Percentiles rank a stretch among this genome's conserved stretches.
Evolutionary conservation across 768 basidiomycete species (phyloP).

Genomic region (Pilatotrama ljubarskyi): DNA sequence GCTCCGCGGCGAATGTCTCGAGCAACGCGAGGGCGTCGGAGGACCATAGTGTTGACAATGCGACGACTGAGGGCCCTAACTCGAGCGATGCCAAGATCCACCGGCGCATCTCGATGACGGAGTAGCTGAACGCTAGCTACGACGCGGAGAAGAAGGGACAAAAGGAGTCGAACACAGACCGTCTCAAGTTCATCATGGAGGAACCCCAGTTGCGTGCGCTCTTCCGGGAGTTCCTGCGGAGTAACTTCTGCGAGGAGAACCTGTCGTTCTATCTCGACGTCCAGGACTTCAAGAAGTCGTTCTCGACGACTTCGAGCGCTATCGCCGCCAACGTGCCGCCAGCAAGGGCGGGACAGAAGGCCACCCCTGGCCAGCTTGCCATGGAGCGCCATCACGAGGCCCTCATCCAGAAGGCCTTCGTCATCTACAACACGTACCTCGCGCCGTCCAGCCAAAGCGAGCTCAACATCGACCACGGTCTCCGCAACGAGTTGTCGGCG

Average conservation of each 20-base stretch:
- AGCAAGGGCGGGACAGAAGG: slow-evolving; percentile 38
- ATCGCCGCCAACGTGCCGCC: slow-evolving; percentile 51
- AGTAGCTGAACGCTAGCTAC: slow-evolving; percentile 62
- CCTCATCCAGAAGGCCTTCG: slow-evolving; percentile 90
- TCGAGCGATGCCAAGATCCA: slow-evolving; percentile 67
- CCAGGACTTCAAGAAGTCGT: slow-evolving; percentile 94
- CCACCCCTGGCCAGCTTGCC: slow-evolving; percentile 75
- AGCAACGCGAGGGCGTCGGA: slow-evolving; percentile 59
- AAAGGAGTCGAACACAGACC: slow-evolving; percentile 91
- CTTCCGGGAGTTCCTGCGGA: slow-evolving; percentile 92
- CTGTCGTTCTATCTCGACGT: slow-evolving; percentile 97
- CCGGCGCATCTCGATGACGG: slow-evolving; percentile 74
- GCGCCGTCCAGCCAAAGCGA: slow-evolving; percentile 95
- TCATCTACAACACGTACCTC: slow-evolving; percentile 92
- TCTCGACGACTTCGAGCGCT: slow-evolving; percentile 92
- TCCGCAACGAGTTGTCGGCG: slow-evolving; percentile 91
- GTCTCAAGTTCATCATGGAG: slow-evolving; percentile 88
- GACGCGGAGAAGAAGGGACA: slow-evolving; percentile 53
- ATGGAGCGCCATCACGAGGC: slow-evolving; percentile 98
- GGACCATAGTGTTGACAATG: slow-evolving; percentile 38
- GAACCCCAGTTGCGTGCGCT: slow-evolving; percentile 85
- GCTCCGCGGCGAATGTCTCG: slow-evolving; percentile 63
- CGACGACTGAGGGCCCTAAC: slow-evolving; percentile 34
- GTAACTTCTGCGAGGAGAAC: slow-evolving; percentile 98
- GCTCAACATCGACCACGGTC: slow-evolving; percentile 96